Evolutionary conservation across 139 green algal species (phyloP).

Genomic region (Yamagishiella unicocca): DNA sequence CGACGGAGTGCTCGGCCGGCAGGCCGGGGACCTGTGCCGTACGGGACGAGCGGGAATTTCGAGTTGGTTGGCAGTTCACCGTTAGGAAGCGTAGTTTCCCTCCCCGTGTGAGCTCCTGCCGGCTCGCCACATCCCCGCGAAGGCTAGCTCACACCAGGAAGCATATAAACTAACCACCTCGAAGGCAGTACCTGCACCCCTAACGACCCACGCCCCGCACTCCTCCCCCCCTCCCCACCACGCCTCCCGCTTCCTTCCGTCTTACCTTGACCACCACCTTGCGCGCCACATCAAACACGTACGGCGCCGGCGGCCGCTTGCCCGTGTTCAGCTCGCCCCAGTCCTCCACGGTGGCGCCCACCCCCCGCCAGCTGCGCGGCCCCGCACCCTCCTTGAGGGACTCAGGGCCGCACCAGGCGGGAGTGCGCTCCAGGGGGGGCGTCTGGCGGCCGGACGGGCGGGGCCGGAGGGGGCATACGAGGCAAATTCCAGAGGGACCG

Average conservation of each 20-base stretch:
- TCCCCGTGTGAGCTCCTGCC: too few relatives aligned
- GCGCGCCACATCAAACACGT: conserved; percentile 70
- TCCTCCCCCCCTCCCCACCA: neutral
- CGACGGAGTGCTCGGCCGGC: conserved; percentile 30
- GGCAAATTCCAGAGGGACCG: too few relatives aligned
- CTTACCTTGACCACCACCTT: conserved; percentile 12
- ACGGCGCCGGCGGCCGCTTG: conserved; percentile 73
- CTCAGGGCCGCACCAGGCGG: conserved; percentile 61
- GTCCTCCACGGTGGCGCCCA: conserved; percentile 78
- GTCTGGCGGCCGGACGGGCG: conserved; percentile 15
- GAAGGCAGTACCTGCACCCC: too few relatives aligned
- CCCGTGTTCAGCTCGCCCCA: conserved; percentile 92
- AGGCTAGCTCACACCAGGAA: too few relatives aligned
- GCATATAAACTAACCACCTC: too few relatives aligned
- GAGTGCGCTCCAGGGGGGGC: conserved; percentile 56
- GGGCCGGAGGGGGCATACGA: too few relatives aligned
- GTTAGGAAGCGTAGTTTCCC: too few relatives aligned
- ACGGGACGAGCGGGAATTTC: too few relatives aligned
- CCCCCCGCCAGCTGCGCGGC: conserved; percentile 78
- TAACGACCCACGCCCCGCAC: too few relatives aligned
- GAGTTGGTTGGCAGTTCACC: too few relatives aligned
- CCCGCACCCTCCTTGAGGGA: conserved; percentile 53
- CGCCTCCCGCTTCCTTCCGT: neutral
- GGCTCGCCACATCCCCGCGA: too few relatives aligned
- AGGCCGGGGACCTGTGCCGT: conserved; percentile 24